Conservation (phyloP, 257 asterid species). For the Gentiana straminea region DNA sequence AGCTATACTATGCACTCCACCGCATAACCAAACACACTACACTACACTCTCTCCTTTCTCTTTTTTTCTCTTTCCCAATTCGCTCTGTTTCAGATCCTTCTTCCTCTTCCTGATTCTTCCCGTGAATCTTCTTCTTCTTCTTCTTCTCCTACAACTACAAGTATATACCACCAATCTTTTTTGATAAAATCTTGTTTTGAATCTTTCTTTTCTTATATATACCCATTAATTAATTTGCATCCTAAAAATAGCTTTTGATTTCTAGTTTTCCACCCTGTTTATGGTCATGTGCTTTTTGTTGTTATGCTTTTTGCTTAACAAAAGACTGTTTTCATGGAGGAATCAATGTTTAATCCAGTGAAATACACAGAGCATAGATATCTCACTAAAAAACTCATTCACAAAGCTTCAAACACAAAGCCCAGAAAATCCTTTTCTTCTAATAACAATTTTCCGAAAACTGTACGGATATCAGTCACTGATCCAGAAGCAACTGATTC, state of each 20-base stretch:
- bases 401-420: constrained; percentile 22
- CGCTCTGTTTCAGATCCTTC: not conserved
- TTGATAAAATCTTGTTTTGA: too few relatives aligned
- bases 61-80: constrained; percentile 1
- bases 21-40: constrained; percentile 7
- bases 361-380: constrained; percentile 57
- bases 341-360: constrained; percentile 32
- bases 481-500: constrained; percentile 90
- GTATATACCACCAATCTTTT: too few relatives aligned
- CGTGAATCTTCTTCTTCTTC: too few relatives aligned
- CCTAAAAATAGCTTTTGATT: too few relatives aligned
- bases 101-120: not conserved
- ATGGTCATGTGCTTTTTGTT: not conserved
- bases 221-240: too few relatives aligned
- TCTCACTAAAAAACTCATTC: constrained; percentile 24
- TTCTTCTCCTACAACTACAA: too few relatives aligned
- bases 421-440: constrained; percentile 13
- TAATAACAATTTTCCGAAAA: constrained; percentile 15
- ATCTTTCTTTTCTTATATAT: too few relatives aligned
- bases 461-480: constrained; percentile 41
- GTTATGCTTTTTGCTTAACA: too few relatives aligned
- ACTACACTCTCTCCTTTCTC: constrained; percentile 12
- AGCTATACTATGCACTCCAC: constrained; percentile 26
- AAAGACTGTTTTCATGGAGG: constrained; percentile 30
- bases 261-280: not conserved